Evolutionary conservation across 495 filamentous ascomycete genomes (phyloP), one percentile per base, ranked within the genome.

Genomic region (Bacidia rubella): DNA sequence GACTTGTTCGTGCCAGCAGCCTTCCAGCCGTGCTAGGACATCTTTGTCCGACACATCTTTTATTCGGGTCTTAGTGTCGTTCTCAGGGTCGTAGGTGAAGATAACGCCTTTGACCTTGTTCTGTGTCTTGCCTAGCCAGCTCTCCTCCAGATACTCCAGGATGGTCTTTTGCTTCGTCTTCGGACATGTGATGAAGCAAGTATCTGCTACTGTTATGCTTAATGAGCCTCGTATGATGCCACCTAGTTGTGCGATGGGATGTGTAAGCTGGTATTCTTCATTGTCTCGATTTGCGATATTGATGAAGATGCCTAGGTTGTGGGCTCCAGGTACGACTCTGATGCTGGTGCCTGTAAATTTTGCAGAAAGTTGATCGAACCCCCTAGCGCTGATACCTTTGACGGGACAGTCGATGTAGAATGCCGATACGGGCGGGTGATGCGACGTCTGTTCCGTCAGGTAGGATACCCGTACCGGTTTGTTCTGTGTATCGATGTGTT

Each of bases 261-360:
- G 92, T 11, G 86, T 97, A 48, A 98, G 72, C 64, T 95, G 87
- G 60, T 98, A 98, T 57, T 87, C 81, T 65, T 98, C 92, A 64
- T 90, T 76, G 58, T 85, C 76, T 12, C 86, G 77, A 42, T 78
- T 79, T 55, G 86, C 78, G 19, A 97, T 69, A 11, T 82, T 90
- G 64, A 98, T 82, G 65, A 95, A 98, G 54, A 98, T 97, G 41
- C 92, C 92, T 32, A 93, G 71, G 61, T 98, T 98, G 68, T 95
- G 87, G 57, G 86, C 81, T 22, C 92, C 92, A 0, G 92, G 88
- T 23, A 81, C 80, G 38, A 98, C 92, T 60, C 86, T 84, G 60
- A 98, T 78, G 61, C 87, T 90, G 11, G 92, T 95, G 39, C 92
- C 92, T 0, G 90, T 97, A 68, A 98, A 98, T 64, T 97, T 98